Percentiles rank a stretch among this genome's conserved stretches.
Evolutionary conservation across 2,329 filamentous ascomycete genomes (phyloP).

Genomic region (Sphaerulina vaccinii): DNA sequence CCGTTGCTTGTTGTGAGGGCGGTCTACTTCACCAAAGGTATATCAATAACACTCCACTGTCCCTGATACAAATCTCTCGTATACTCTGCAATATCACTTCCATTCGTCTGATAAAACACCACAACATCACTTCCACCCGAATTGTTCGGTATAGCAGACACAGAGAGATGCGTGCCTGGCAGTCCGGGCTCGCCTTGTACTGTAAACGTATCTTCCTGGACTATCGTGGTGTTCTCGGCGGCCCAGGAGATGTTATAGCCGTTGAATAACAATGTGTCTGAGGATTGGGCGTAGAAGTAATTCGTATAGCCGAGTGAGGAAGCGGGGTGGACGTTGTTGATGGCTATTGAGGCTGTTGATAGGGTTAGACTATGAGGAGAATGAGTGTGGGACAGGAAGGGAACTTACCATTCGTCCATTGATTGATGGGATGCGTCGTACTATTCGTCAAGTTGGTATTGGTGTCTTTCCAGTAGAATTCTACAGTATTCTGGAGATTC

Average conservation of each 20-base stretch:
- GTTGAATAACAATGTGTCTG: conserved; percentile 36
- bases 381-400: not conserved
- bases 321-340: conserved; percentile 40
- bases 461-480: conserved; percentile 48
- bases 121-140: conserved; percentile 34
- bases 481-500: conserved; percentile 40
- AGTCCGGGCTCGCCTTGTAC: conserved; percentile 39
- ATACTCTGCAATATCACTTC: conserved; percentile 33
- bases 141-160: conserved; percentile 37
- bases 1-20: too few relatives aligned
- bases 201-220: conserved; percentile 34
- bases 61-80: conserved; percentile 34
- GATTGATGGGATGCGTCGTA: conserved; percentile 42
- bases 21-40: conserved; percentile 16
- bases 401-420: conserved; percentile 37
- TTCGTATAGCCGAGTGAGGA: conserved; percentile 45
- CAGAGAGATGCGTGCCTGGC: conserved; percentile 43
- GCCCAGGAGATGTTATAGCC: conserved; percentile 43
- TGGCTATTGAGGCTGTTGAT: conserved; percentile 28
- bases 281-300: conserved; percentile 44
- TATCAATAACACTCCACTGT: conserved; percentile 30
- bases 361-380: too few relatives aligned
- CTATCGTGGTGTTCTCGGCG: conserved; percentile 42
- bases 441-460: conserved; percentile 36
- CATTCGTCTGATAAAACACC: conserved; percentile 37